Evolutionary conservation across 345 rosid genomes (phyloP), one percentile per base, ranked within the genome.

Genomic region (Gossypium turneri): DNA sequence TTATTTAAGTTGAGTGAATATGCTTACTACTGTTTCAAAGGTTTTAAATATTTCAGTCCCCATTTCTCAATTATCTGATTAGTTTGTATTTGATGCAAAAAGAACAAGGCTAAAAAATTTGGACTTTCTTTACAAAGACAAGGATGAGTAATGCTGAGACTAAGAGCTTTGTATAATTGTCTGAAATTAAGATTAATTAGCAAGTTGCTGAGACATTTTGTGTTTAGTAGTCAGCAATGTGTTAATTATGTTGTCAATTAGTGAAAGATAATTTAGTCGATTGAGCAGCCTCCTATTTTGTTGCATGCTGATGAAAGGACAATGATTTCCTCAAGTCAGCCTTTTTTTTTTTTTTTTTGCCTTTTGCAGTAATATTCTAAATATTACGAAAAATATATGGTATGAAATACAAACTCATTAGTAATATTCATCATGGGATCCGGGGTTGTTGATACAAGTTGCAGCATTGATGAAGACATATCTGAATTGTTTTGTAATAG

Each of bases 1-100:
- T 59, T 65, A 62, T 73, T 82, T 71, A 77, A 72, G 53, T 79
- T 68, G 15, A 50, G 59, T 79, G 79, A 81, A 76, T 76, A 70
- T 76, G 86, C 82, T 73, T 47, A 57, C 62, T 38, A 63, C 68
- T 38, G 11, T 60, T 15, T 58, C 20, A 53, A 60, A 63, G 60
- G 59, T 70, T 80, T 61, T 52, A 53, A 47, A 52, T 75, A 41
- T 20, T 50, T 60, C 60, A 70, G 45, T 29, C 22, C 68, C 68
- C 51, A n/a, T 52, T 27, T 67, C 75, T 41, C 25, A 34, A 44
- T 56, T 70, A 45, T 73, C 66, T 74, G 15, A 24, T 68, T 51
- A 22, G 61, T 70, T 57, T 56, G 29, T 38, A 43, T 59, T 62
- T 51, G 45, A 12, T 60, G 19, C 13, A 7, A 11, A 41, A 56